A percentile compares a stretch with the other conserved stretches of the same genome.
Evolutionary conservation across 2,329 filamentous ascomycete genomes (phyloP).

Genomic region (Ramichloridium luteum): DNA sequence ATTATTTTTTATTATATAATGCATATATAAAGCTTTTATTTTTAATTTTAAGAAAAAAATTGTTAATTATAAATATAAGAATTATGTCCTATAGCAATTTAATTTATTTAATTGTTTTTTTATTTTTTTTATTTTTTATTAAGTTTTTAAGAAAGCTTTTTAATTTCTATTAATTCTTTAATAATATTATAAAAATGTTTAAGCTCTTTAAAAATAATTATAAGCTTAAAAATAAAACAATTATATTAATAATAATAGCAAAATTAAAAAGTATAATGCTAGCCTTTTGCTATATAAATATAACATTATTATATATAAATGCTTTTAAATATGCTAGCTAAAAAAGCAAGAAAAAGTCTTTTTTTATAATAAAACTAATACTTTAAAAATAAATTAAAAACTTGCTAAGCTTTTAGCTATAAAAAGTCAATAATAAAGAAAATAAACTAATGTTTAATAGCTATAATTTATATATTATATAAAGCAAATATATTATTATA

Average conservation of each 20-base stretch:
- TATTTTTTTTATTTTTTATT: conserved; percentile 1
- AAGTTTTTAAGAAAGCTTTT: background rate
- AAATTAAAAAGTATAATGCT: conserved; percentile 2
- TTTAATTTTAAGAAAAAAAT: background rate
- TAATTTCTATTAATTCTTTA: no score
- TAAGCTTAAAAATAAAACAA: no score
- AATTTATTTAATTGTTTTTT: background rate
- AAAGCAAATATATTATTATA: conserved; percentile 3
- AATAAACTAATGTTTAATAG: background rate
- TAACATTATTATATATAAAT: background rate
- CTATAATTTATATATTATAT: conserved; percentile 3
- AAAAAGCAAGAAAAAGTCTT: background rate
- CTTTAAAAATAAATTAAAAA: background rate
- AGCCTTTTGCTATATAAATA: background rate
- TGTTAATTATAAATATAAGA: background rate
- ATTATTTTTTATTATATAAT: background rate
- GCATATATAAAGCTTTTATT: background rate
- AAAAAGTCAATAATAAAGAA: background rate
- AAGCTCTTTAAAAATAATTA: no score
- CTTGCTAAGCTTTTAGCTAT: background rate
- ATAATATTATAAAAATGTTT: no score
- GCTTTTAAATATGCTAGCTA: background rate
- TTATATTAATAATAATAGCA: background rate
- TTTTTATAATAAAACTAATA: background rate
- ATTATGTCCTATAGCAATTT: background rate